Evolutionary conservation across 805 yeast genomes (phyloP), one percentile per base, ranked within the genome.

Genomic region (Saturnispora dispora): DNA sequence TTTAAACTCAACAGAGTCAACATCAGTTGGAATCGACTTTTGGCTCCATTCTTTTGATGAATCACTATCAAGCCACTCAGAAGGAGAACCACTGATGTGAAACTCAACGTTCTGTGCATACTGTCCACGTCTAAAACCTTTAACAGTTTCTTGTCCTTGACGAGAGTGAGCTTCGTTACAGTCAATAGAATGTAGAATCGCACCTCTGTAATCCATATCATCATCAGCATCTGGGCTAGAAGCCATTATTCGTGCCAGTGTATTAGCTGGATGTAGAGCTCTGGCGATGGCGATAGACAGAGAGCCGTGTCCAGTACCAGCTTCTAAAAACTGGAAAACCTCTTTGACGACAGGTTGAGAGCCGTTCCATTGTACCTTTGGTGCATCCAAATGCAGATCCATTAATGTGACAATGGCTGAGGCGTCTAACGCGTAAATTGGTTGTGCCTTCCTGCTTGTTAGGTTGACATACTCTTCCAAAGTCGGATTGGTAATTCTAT

Each of bases 241-340:
- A n/a, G 5, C 5, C 39, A 44, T 30, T 22, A 45, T 30, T 22
- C 45, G 49, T 10, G 65, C 63, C 49, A 55, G 68, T 17, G 71
- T 69, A 55, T 76, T 76, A 1, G 74, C 75, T 23, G 75, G 63
- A 55, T 76, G 80, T 1, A 76, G 57, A 15, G 62, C 63, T 25
- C 64, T 68, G 23, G 72, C 66, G 15, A 76, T 71, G 8, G 75
- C 73, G 42, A 76, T 48, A 3, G 77, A 65, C 46, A 76, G 57
- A 2, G 80, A 75, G 0, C 81, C 81, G 60, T 76, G 80, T 1
- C 81, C 81, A 2, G 81, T 77, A 4, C 81, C 81, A 1, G 79
- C 79, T 55, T 76, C 81, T 18, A 76, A 59, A 51, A 69, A 70
- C 47, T 75, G 77, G 18, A 49, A 42, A 25, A 49, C 30, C 3